phyloP scores from a whole-genome alignment of 2,329 filamentous ascomycete genomes.

The Colletotrichum tropicicola region DNA sequence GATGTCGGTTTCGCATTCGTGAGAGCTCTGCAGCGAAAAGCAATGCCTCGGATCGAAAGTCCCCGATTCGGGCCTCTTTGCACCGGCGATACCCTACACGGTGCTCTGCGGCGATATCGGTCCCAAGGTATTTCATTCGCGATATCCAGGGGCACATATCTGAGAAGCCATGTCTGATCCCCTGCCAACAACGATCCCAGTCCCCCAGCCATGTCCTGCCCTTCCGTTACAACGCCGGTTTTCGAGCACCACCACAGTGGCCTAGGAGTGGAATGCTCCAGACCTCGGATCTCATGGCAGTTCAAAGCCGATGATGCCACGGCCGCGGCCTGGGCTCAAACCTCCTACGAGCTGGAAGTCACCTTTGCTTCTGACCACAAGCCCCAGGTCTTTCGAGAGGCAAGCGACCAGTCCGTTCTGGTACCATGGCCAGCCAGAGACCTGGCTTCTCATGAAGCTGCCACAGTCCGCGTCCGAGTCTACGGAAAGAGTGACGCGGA shows the following conservation, averaged over 20 bases:
- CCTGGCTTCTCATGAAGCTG: conserved; percentile 38
- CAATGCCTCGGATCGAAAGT: background rate
- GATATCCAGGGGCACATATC: background rate
- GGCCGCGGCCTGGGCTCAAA: conserved; percentile 22
- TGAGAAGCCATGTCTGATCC: rapidly evolving
- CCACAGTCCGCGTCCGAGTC: conserved; percentile 38
- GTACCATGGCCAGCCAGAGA: conserved; percentile 33
- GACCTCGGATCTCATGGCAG: conserved; percentile 32
- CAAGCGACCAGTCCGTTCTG: conserved; percentile 26
- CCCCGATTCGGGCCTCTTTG: background rate
- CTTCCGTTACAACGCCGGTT: conserved; percentile 7
- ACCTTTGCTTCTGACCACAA: background rate
- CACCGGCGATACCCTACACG: too few species aligned
- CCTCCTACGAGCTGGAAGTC: conserved; percentile 31
- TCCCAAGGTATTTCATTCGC: background rate
- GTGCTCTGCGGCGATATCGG: too few species aligned
- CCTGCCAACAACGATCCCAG: background rate
- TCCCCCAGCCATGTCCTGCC: conserved; percentile 4
- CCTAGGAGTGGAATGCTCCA: conserved; percentile 22
- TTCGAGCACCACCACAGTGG: conserved; percentile 34
- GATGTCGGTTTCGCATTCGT: background rate
- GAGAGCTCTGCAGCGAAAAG: background rate
- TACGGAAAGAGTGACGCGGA: conserved; percentile 31
- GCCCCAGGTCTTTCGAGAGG: conserved; percentile 1
- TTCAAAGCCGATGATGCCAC: conserved; percentile 13